These are phyloP conservation scores for Stropharia rugosoannulata DNA, from an alignment of 768 basidiomycete species.

Conservation along the genomic window DNA sequence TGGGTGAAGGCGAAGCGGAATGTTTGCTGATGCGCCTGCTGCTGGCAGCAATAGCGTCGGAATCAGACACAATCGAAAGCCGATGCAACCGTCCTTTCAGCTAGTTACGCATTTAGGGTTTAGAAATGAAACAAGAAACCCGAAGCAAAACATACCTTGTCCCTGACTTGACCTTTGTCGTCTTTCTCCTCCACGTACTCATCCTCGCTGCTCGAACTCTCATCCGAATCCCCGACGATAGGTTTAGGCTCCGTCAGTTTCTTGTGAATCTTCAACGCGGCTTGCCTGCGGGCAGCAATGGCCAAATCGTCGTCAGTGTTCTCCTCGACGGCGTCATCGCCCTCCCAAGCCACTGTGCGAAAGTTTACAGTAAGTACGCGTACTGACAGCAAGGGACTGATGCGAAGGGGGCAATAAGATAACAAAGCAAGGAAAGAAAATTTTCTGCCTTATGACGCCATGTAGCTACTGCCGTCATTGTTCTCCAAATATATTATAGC, in stretches of 20 bases:
- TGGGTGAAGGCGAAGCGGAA: constrained; percentile 29
- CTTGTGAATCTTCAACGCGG: constrained; percentile 23
- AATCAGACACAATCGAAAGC: constrained; percentile 21
- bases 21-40: constrained; percentile 26
- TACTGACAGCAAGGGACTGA: neutral
- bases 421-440: neutral
- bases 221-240: constrained; percentile 44
- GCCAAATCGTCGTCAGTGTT: constrained; percentile 25
- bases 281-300: constrained; percentile 28
- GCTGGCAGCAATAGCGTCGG: constrained; percentile 46
- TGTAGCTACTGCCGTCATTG: neutral
- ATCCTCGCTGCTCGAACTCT: constrained; percentile 59
- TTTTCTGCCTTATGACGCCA: neutral
- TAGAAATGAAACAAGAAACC: constrained; percentile 1
- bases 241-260: constrained; percentile 16
- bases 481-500: neutral
- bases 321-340: constrained; percentile 55
- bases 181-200: constrained; percentile 62
- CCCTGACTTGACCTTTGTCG: constrained; percentile 28
- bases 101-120: constrained; percentile 23
- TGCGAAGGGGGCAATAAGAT: neutral
- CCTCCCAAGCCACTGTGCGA: constrained; percentile 71
- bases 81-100: constrained; percentile 38
- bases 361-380: neutral
- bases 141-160: constrained; percentile 40